Evolutionary conservation across 805 yeast genomes (phyloP).

Genomic region (Peterozyma toletana): DNA sequence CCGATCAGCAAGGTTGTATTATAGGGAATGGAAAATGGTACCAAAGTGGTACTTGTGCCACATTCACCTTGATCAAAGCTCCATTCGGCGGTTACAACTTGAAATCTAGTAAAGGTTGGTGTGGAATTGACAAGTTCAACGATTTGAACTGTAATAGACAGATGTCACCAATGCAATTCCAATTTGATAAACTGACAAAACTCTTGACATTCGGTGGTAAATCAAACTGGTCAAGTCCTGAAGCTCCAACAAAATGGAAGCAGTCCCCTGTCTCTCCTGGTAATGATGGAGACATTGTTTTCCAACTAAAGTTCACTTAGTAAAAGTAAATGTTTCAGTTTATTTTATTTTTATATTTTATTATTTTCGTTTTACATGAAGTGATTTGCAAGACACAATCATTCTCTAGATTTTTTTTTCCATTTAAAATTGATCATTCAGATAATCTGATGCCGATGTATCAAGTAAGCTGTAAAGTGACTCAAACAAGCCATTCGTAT

Average conservation of each 20-base stretch:
- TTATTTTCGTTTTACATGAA: too few species aligned
- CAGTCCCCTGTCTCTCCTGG: conserved; percentile 46
- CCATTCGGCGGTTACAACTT: conserved; percentile 70
- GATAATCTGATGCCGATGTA: too few species aligned
- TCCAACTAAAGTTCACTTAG: too few species aligned
- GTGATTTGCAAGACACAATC: too few species aligned
- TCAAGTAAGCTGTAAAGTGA: too few species aligned
- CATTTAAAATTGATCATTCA: too few species aligned
- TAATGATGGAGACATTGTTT: conserved; percentile 19
- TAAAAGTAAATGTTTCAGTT: too few species aligned
- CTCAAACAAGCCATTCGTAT: too few species aligned
- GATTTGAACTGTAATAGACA: conserved; percentile 22
- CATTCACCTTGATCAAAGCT: conserved; percentile 49
- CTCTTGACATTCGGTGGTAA: conserved; percentile 56
- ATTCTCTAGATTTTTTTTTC: too few species aligned
- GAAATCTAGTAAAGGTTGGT: conserved; percentile 65
- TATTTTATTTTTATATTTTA: too few species aligned
- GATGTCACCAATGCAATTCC: conserved; percentile 48
- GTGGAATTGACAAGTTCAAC: conserved; percentile 38
- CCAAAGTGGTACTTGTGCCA: conserved; percentile 78
- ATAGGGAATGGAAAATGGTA: conserved; percentile 87
- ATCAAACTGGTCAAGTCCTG: conserved; percentile 49
- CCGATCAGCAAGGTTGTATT: conserved; percentile 61
- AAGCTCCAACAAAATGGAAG: conserved; percentile 32
- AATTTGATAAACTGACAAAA: conserved; percentile 36